These are phyloP conservation scores for Aspergillus pseudoviridinutans DNA, from an alignment of 2,329 filamentous ascomycete genomes.

Conservation along the genomic window DNA sequence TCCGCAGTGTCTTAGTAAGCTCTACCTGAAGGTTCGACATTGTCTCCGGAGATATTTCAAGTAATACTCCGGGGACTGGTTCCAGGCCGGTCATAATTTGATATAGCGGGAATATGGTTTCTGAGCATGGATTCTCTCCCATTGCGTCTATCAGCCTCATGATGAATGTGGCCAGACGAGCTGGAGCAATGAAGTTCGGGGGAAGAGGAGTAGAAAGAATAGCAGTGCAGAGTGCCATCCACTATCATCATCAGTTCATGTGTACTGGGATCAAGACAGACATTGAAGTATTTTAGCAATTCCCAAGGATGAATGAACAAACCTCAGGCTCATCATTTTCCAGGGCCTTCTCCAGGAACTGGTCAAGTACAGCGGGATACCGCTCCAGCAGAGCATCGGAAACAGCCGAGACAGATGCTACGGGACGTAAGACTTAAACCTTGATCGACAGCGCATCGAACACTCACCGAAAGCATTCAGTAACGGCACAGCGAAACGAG, in stretches of 20 bases:
- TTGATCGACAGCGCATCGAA: background rate
- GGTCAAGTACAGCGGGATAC: slow-evolving; percentile 33
- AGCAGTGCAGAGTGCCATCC: slow-evolving; percentile 26
- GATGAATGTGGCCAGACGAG: slow-evolving; percentile 31
- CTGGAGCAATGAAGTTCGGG: slow-evolving; percentile 25
- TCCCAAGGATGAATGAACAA: slow-evolving; percentile 6
- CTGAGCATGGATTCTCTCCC: slow-evolving; percentile 26
- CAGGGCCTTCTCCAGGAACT: slow-evolving; percentile 29
- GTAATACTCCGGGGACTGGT: slow-evolving; percentile 22
- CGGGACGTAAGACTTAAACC: slow-evolving; percentile 6
- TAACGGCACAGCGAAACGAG: slow-evolving; percentile 49
- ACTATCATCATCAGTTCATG: slow-evolving; percentile 19
- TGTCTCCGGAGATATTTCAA: slow-evolving; percentile 28
- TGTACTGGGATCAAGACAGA: background rate
- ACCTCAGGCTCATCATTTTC: slow-evolving; percentile 28
- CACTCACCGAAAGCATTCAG: slow-evolving; percentile 46
- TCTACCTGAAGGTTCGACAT: slow-evolving; percentile 36
- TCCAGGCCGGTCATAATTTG: slow-evolving; percentile 28
- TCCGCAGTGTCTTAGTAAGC: slow-evolving; percentile 36
- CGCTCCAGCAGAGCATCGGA: slow-evolving; percentile 31
- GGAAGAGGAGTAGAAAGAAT: slow-evolving; percentile 35
- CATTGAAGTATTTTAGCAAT: background rate
- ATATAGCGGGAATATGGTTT: slow-evolving; percentile 33
- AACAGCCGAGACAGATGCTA: slow-evolving; percentile 27
- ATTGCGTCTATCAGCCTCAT: slow-evolving; percentile 26